Conservation (phyloP, 306 rosid species). For the Castanea sativa region DNA sequence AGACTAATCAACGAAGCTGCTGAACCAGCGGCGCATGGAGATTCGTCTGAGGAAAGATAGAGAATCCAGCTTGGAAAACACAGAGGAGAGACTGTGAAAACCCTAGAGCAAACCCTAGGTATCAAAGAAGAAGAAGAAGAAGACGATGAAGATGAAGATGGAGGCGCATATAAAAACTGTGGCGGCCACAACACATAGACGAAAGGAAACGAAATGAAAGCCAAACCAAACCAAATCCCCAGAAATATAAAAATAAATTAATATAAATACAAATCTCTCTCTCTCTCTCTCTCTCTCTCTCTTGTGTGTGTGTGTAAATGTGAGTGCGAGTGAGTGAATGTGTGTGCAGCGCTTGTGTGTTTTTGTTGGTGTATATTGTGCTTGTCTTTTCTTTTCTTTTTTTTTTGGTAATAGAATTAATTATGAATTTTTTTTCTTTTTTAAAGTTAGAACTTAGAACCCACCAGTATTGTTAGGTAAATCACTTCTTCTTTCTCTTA, state of each 20-base stretch:
- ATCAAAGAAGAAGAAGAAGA: neutral
- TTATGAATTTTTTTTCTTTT: neutral
- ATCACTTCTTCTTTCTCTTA: too few relatives aligned
- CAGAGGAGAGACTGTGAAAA: constrained; percentile 18
- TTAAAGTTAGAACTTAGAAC: neutral
- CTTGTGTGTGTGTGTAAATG: too few relatives aligned
- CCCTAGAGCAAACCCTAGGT: constrained; percentile 46
- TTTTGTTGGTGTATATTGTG: constrained; percentile 11
- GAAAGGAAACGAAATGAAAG: neutral
- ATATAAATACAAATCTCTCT: too few relatives aligned
- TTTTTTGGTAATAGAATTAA: neutral
- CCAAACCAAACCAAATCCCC: too few relatives aligned
- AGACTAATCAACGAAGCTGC: constrained; percentile 71
- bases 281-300: too few relatives aligned
- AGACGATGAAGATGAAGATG: constrained; percentile 25
- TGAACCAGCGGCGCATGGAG: constrained; percentile 80
- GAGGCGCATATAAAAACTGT: constrained; percentile 56
- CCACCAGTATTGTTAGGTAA: too few relatives aligned
- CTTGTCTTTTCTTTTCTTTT: neutral
- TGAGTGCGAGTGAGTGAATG: neutral
- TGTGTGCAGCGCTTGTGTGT: constrained; percentile 1
- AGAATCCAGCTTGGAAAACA: constrained; percentile 59
- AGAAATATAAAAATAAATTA: too few relatives aligned
- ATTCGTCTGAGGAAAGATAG: constrained; percentile 51
- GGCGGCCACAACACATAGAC: constrained; percentile 43